Evolutionary conservation across 78 protist species (phyloP).

Genomic region (Guillardia theta): DNA sequence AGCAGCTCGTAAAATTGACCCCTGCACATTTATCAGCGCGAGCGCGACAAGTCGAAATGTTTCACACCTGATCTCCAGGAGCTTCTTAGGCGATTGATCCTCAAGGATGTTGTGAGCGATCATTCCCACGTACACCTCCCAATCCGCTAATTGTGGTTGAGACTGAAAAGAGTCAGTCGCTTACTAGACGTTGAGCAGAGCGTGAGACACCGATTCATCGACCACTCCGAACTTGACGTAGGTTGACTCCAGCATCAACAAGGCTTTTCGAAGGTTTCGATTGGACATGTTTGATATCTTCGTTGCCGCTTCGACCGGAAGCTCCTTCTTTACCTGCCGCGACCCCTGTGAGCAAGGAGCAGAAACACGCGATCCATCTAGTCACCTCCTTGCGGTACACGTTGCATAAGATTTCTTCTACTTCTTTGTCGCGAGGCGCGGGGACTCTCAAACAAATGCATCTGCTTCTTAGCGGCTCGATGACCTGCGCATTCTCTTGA

Average conservation of each 20-base stretch:
- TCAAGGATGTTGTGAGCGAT: not conserved
- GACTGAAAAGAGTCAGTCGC: no score
- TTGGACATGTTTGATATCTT: not conserved
- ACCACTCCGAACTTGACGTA: not conserved
- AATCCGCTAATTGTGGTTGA: not conserved
- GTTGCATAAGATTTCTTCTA: not conserved
- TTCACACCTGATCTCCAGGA: not conserved
- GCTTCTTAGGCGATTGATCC: not conserved
- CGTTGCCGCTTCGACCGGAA: not conserved
- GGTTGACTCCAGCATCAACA: not conserved
- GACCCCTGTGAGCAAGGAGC: not conserved
- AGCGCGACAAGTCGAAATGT: no score
- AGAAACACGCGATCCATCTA: no score
- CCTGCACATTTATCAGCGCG: not conserved
- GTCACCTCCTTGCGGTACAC: not conserved
- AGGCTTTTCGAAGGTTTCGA: not conserved
- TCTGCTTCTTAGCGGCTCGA: slow-evolving; percentile 90
- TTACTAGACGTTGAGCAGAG: not conserved
- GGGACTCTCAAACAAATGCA: slow-evolving; percentile 89
- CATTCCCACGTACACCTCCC: not conserved
- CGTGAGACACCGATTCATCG: not conserved
- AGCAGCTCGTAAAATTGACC: slow-evolving; percentile 9
- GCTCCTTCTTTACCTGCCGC: not conserved
- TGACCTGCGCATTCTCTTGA: slow-evolving; percentile 49
- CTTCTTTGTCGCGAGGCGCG: slow-evolving; percentile 72